phyloP scores from a whole-genome alignment of 2,329 filamentous ascomycete genomes.

The Dothidotthia symphoricarpi region DNA sequence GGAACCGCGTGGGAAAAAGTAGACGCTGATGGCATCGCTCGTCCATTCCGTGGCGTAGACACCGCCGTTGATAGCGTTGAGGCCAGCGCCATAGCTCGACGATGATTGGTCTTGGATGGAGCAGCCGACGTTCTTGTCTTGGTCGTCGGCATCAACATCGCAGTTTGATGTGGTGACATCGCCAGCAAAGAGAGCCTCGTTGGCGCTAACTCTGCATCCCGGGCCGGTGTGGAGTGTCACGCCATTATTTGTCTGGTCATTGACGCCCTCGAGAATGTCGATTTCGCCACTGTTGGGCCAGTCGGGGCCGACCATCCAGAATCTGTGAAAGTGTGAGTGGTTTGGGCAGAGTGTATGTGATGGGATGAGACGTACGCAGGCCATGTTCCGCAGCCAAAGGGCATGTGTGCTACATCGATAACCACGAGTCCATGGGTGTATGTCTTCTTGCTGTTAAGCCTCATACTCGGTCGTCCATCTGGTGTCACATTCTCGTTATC shows the following conservation, averaged over 20 bases:
- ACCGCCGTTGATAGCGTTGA: slow-evolving; percentile 51
- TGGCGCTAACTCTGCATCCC: slow-evolving; percentile 44
- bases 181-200: slow-evolving; percentile 49
- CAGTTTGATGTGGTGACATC: slow-evolving; percentile 50
- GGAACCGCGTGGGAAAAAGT: slow-evolving; percentile 71
- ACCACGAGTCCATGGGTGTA: slow-evolving; percentile 52
- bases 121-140: slow-evolving; percentile 45
- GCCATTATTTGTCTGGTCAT: slow-evolving; percentile 43
- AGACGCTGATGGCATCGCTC: slow-evolving; percentile 67
- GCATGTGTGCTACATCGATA: slow-evolving; percentile 53
- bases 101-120: slow-evolving; percentile 43
- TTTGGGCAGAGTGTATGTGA: not conserved
- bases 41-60: slow-evolving; percentile 63
- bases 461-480: slow-evolving; percentile 47
- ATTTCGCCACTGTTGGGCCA: slow-evolving; percentile 47
- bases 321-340: slow-evolving; percentile 19
- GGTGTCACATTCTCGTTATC: slow-evolving; percentile 42
- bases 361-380: slow-evolving; percentile 40
- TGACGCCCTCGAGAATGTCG: slow-evolving; percentile 52
- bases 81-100: slow-evolving; percentile 51
- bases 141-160: slow-evolving; percentile 45
- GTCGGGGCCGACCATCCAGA: slow-evolving; percentile 35
- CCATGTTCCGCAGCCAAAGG: slow-evolving; percentile 53
- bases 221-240: slow-evolving; percentile 51
- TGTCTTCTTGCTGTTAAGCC: slow-evolving; percentile 48